Evolutionary conservation across 371 early-diverging fungal species (phyloP), one percentile per base, ranked within the genome.

Genomic region (Haplosporangium sp.): DNA sequence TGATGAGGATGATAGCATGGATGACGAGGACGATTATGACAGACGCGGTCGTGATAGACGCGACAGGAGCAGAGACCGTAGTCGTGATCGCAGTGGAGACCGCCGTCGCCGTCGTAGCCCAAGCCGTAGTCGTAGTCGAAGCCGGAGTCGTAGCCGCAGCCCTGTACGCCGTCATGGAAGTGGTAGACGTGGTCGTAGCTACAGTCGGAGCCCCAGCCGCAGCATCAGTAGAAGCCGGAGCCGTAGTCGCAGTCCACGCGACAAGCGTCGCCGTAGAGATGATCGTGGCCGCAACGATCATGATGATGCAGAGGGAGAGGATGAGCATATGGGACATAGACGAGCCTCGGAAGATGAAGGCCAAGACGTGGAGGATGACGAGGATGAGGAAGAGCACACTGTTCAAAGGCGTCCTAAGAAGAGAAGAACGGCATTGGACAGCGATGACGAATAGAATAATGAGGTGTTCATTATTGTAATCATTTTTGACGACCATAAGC

Each of bases 381-480:
- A 74, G 5, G 77, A 76, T 0, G 77, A 76, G 9, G 79, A 79
- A 52, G 79, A 79, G 62, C 68, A 68, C 40, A 65, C 73, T 18
- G n/a, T 72, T 40, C 79, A 79, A 21, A 67, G 79, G 57, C 79
- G 79, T 9, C 69, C 73, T 37, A 79, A 79, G 73, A 79, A 79
- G 66, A 79, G 79, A 72, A 72, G 73, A 64, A 69, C 65, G 1
- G 79, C 79, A 5, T 29, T 79, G 64, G 79, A 68, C 45, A 79
- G 79, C 46, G 79, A 79, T 10, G 79, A 79, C n/a, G 79, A 79
- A 23, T 69, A 75, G 48, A 50, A 48, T 29, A 29, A 29, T 29
- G 29, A 4, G 29, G 29, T 29, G 29, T 29, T 29, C 29, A 29
- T 29, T 29, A 29, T 29, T 29, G 29, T 29, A 29, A 29, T 29